Conservation (phyloP, 305 asterid genomes). For the Striga hermonthica region DNA sequence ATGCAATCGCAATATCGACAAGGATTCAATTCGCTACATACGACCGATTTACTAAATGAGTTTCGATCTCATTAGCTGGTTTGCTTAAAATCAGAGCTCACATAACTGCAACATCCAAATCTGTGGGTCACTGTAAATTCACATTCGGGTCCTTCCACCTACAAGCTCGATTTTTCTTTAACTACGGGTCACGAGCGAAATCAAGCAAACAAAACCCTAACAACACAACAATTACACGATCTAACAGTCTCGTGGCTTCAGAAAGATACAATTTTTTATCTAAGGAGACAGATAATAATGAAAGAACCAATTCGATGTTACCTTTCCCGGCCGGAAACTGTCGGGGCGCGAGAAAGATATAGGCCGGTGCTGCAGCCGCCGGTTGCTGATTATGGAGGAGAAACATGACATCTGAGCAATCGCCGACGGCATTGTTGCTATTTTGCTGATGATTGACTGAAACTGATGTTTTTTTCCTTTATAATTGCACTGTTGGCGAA, state of each 20-base stretch:
- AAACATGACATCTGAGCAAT: conserved; percentile 47
- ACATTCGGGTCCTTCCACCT: not conserved
- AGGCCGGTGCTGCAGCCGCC: conserved; percentile 34
- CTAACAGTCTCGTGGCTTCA: not conserved
- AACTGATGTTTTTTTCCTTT: not conserved
- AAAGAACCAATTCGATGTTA: conserved; percentile 1
- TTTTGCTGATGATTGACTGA: conserved; percentile 3
- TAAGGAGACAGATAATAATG: not conserved
- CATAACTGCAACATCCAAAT: not conserved
- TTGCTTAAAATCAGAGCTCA: not conserved
- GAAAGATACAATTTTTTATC: not conserved
- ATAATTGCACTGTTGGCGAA: conserved; percentile 8
- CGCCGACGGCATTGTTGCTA: conserved; percentile 39
- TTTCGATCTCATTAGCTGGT: not conserved
- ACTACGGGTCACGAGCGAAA: conserved; percentile 1
- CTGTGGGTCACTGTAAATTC: not conserved
- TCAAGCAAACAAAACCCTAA: conserved; percentile 13
- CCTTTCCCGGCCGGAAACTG: conserved; percentile 38
- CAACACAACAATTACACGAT: not conserved
- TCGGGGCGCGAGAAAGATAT: conserved; percentile 31
- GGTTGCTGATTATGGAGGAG: conserved; percentile 36
- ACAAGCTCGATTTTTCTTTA: conserved; percentile 1
- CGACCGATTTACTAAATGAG: too few relatives aligned
- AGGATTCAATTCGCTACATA: not conserved
- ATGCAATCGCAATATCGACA: not conserved